A percentile compares a stretch with the other conserved stretches of the same genome.
These are phyloP conservation scores for Peronospora farinosa DNA, from an alignment of 352 stramenopile species.

Conservation along the genomic window DNA sequence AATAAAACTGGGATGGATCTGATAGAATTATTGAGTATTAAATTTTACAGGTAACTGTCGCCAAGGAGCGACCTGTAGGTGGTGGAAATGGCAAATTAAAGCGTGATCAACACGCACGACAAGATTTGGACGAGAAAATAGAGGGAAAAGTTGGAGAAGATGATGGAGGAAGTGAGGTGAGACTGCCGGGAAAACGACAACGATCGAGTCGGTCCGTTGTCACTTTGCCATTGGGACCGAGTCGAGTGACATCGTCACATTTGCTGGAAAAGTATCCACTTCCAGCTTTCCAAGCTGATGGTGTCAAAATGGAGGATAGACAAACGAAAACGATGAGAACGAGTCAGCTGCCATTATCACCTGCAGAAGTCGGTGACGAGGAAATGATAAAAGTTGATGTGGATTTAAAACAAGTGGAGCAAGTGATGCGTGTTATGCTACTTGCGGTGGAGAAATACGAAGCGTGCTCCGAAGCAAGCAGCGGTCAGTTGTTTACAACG, in stretches of 20 bases:
- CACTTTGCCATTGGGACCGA: constrained; percentile 9
- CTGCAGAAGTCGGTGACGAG: constrained; percentile 5
- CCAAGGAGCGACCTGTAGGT: constrained; percentile 39
- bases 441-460: constrained; percentile 27
- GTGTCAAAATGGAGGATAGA: neutral
- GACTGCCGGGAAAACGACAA: constrained; percentile 51
- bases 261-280: constrained; percentile 15
- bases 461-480: neutral
- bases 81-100: constrained; percentile 61
- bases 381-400: constrained; percentile 6
- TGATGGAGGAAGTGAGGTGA: constrained; percentile 25
- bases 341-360: neutral
- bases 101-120: constrained; percentile 48
- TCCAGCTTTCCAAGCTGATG: constrained; percentile 5
- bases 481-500: constrained; percentile 7
- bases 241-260: constrained; percentile 10
- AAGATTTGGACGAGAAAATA: constrained; percentile 31
- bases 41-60: constrained; percentile 49
- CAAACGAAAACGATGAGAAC: constrained; percentile 2
- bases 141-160: constrained; percentile 14
- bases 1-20: neutral
- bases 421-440: constrained; percentile 28
- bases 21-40: neutral
- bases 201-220: constrained; percentile 43
- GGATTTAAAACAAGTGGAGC: constrained; percentile 18